Percentiles rank a stretch among this genome's conserved stretches.
Evolutionary conservation across 495 filamentous ascomycete genomes (phyloP).

Genomic region (Tuber brumale): DNA sequence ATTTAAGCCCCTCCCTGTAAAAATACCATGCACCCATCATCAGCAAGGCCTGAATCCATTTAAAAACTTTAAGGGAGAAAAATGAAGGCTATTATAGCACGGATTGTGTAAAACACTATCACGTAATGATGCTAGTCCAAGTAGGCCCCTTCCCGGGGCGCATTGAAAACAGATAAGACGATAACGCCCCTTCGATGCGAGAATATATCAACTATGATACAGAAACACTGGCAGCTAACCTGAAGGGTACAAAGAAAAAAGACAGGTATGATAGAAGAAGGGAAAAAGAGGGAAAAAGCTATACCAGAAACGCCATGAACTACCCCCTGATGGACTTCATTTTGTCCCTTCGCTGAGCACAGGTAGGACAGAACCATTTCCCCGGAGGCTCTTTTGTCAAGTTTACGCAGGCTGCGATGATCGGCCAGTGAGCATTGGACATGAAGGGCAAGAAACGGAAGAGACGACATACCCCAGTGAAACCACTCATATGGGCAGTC

Average conservation of each 20-base stretch:
- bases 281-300: constrained; percentile 11
- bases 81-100: neutral
- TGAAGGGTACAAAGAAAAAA: neutral
- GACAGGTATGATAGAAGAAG: neutral
- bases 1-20: neutral
- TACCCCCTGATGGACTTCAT: constrained; percentile 25
- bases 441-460: neutral
- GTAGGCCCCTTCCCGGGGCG: neutral
- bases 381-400: constrained; percentile 82
- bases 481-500: constrained; percentile 95
- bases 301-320: neutral
- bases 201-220: neutral
- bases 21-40: neutral
- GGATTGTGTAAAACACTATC: neutral
- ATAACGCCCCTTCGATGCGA: constrained; percentile 2
- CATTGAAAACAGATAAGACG: neutral
- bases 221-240: neutral
- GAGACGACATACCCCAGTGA: constrained; percentile 61
- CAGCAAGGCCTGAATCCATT: neutral
- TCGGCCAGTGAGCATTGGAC: constrained; percentile 14
- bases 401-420: constrained; percentile 59
- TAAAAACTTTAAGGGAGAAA: neutral
- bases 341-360: constrained; percentile 57
- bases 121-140: neutral
- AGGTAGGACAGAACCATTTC: constrained; percentile 87